Evolutionary conservation across 2,329 filamentous ascomycete species (phyloP).

Genomic region (Aureobasidium vineae): DNA sequence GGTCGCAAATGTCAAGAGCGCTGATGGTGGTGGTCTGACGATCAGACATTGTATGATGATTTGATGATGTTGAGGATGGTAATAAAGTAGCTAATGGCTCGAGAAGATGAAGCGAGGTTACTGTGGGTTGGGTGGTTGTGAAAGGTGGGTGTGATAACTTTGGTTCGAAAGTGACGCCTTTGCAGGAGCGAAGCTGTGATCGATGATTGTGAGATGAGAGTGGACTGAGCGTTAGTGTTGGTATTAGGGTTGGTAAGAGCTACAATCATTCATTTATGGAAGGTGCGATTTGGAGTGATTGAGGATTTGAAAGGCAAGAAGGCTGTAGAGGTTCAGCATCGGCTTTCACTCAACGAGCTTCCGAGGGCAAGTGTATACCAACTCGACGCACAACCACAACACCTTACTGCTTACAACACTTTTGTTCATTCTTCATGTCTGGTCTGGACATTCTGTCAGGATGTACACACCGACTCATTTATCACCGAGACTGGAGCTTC

Average conservation of each 20-base stretch:
- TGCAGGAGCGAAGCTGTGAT: no score
- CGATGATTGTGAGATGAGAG: not conserved
- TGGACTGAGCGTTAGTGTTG: not conserved
- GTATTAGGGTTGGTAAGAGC: not conserved
- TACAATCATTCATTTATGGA: not conserved
- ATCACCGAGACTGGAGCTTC: slow-evolving; percentile 1
- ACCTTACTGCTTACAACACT: not conserved
- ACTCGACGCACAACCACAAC: not conserved
- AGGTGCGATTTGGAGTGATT: not conserved
- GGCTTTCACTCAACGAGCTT: not conserved
- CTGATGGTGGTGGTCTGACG: no score
- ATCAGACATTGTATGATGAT: no score
- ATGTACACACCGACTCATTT: not conserved
- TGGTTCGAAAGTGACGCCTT: no score
- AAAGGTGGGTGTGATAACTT: no score
- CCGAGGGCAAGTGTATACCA: not conserved
- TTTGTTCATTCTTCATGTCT: not conserved
- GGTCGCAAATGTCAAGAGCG: no score
- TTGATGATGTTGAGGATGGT: no score
- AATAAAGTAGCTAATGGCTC: no score
- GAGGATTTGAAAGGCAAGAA: not conserved
- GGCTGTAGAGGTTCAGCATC: not conserved
- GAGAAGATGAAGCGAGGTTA: no score
- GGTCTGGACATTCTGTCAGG: not conserved
- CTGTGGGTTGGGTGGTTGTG: no score